Base-by-base conservation (phyloP, 257 asterid genomes). In the Misopates orontium region DNA sequence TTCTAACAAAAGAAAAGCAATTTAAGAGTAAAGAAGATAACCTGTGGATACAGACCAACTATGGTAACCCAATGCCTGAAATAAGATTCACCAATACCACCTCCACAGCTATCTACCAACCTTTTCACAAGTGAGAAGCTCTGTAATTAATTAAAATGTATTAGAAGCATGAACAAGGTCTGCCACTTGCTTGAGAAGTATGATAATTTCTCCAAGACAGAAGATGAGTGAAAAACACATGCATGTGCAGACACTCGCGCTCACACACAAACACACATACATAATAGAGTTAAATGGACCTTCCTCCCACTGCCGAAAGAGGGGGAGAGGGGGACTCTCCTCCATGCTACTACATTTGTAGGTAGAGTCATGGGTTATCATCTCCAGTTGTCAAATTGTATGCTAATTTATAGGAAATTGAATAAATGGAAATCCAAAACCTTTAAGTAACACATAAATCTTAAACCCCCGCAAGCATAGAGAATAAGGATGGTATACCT, bases 11-110 rank as follows among this genome's bases (percentile, higher is more conserved):
- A 59, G 19, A 61, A 44, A 70, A 62, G 36, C 8, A 47, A 50
- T 22, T 32, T 56, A 22, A 56, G 54, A 47, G 66, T 45, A 64
- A 70, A 39, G 73, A 77, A 76, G 66, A 70, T 62, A 76, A 94
- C 99, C 97, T 90, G 87, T 66, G 90, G 81, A 69, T 87, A 85
- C 73, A 90, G 75, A 67, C 83, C 92, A 55, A 79, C 82, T 54
- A 94, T 56, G 63, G 88, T 67, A 62, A 75, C 86, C 95, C 97
- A 94, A 52, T 94, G 91, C 76, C 83, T 74, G 74, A 82, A 77
- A 79, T 71, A 88, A 54, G 80, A 82, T 73, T 82, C 84, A 40
- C 83, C 74, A 49, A 76, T 64, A 72, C 75, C 73, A 64, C 87
- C 83, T 78, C 87, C 95, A 76, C 19, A 71, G 71, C 66, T 69